Conservation (phyloP, 2,329 filamentous ascomycete species). For the Sporothrix dimorphospora region DNA sequence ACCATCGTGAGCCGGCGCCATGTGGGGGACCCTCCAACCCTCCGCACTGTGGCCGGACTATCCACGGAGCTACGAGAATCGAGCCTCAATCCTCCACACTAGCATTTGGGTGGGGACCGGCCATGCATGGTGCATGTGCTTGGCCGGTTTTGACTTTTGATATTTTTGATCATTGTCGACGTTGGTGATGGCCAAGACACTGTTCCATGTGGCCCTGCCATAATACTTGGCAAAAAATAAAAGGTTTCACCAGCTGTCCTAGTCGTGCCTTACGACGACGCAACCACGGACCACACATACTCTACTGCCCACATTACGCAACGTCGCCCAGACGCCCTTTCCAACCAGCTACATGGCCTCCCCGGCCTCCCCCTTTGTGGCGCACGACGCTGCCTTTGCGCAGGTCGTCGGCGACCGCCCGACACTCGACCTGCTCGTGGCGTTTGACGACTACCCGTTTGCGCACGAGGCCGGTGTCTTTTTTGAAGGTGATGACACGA, state of each 20-base stretch:
- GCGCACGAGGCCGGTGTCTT: slow-evolving; percentile 32
- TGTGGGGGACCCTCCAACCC: neutral
- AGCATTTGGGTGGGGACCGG: neutral
- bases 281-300: too few relatives aligned
- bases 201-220: neutral
- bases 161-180: too few relatives aligned
- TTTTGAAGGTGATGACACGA: slow-evolving; percentile 9
- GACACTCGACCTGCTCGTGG: slow-evolving; percentile 38
- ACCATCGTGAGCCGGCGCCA: too few relatives aligned
- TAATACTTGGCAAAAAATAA: neutral
- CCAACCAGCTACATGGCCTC: too few relatives aligned
- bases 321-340: too few relatives aligned
- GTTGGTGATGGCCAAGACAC: neutral
- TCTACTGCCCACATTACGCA: too few relatives aligned
- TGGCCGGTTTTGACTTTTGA: neutral
- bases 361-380: too few relatives aligned
- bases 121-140: neutral
- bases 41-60: neutral
- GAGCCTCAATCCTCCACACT: neutral
- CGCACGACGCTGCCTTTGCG: too few relatives aligned
- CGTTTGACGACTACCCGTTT: slow-evolving; percentile 37
- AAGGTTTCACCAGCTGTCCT: neutral
- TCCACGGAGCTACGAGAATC: neutral
- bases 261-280: too few relatives aligned
- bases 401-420: too few relatives aligned